phyloP scores from a whole-genome alignment of 2,329 filamentous ascomycete species.

The Scytalidium lignicola region DNA sequence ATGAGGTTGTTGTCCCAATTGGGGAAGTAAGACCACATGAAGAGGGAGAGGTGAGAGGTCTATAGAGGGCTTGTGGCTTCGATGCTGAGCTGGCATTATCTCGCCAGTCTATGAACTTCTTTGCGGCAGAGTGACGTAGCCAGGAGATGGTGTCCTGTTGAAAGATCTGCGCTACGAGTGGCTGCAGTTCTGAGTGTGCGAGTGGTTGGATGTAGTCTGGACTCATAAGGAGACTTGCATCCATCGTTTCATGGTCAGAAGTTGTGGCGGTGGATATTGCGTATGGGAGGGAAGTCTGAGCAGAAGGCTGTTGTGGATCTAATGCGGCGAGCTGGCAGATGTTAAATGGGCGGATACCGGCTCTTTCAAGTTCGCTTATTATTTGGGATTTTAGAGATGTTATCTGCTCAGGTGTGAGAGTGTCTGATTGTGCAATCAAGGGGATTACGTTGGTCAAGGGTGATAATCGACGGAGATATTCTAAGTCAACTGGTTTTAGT shows the following conservation, averaged over 20 bases:
- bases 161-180: constrained; percentile 70
- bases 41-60: constrained; percentile 25
- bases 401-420: constrained; percentile 53
- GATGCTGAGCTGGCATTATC: constrained; percentile 29
- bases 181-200: constrained; percentile 64
- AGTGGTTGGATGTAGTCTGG: constrained; percentile 84
- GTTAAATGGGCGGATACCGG: constrained; percentile 58
- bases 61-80: constrained; percentile 29
- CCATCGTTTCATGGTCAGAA: constrained; percentile 77
- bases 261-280: constrained; percentile 71
- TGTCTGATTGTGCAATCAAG: constrained; percentile 72
- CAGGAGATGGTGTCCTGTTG: constrained; percentile 72
- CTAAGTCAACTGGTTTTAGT: constrained; percentile 59
- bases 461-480: constrained; percentile 65
- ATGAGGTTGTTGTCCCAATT: constrained; percentile 36
- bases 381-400: constrained; percentile 55
- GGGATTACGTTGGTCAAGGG: constrained; percentile 80
- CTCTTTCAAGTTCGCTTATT: constrained; percentile 47
- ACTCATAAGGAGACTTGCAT: constrained; percentile 89
- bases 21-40: constrained; percentile 21
- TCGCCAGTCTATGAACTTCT: constrained; percentile 74
- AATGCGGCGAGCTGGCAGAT: constrained; percentile 42
- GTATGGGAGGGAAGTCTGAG: constrained; percentile 49
- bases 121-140: constrained; percentile 75
- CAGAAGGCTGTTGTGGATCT: constrained; percentile 14